phyloP scores from a whole-genome alignment of 2,329 filamentous ascomycete species.

The Sodiomyces alkalinus region DNA sequence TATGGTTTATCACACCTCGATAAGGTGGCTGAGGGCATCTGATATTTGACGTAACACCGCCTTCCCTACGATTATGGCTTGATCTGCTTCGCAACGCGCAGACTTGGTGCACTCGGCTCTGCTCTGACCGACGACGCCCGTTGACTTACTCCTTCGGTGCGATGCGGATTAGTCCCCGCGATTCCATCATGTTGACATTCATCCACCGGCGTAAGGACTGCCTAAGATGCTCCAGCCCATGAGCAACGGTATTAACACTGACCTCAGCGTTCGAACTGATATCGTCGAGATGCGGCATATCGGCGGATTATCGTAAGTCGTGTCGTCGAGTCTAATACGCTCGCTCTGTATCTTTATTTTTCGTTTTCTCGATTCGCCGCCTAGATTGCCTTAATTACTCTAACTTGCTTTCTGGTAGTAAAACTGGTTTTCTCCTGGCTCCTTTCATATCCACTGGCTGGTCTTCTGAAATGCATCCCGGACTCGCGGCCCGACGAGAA shows the following conservation, averaged over 20 bases:
- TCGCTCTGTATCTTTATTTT: neutral
- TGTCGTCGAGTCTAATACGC: constrained; percentile 1
- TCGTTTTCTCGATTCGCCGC: neutral
- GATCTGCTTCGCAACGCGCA: too few relatives aligned
- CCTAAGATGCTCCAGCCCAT: constrained; percentile 2
- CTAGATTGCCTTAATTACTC: neutral
- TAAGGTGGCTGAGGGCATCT: too few relatives aligned
- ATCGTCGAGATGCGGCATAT: constrained; percentile 23
- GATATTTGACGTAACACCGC: too few relatives aligned
- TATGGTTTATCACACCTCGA: too few relatives aligned
- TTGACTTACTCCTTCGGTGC: too few relatives aligned
- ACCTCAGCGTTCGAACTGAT: constrained; percentile 27
- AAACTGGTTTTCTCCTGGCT: constrained; percentile 88
- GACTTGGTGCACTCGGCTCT: too few relatives aligned
- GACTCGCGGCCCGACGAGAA: constrained; percentile 72
- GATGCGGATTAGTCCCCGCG: too few relatives aligned
- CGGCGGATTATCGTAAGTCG: constrained; percentile 29
- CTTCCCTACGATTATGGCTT: too few relatives aligned
- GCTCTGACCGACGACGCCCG: too few relatives aligned
- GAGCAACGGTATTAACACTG: neutral
- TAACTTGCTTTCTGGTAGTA: constrained; percentile 36
- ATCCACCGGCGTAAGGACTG: constrained; percentile 13
- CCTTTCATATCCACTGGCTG: constrained; percentile 83
- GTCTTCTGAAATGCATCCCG: constrained; percentile 74
- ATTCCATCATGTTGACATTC: constrained; percentile 14